Evolutionary conservation across 805 yeast species (phyloP).

Genomic region (Pichia eremophila): DNA sequence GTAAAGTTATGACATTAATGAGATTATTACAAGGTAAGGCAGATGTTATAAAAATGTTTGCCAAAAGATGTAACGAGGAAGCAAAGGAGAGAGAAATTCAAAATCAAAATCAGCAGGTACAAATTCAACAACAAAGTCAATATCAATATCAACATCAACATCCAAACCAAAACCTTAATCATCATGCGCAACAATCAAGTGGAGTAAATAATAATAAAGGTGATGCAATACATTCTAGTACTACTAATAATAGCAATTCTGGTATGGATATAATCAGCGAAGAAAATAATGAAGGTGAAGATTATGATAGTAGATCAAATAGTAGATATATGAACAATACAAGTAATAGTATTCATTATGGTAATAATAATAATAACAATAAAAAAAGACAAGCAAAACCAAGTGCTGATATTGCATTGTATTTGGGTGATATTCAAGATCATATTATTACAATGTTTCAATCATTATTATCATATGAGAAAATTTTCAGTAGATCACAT

Average conservation of each 20-base stretch:
- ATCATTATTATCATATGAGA: slow-evolving; percentile 80
- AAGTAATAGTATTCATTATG: neutral
- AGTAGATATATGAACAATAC: slow-evolving; percentile 2
- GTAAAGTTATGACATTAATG: slow-evolving; percentile 88
- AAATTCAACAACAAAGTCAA: too few species aligned
- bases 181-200: too few species aligned
- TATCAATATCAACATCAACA: too few species aligned
- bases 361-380: slow-evolving; percentile 9
- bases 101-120: neutral
- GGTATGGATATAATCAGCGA: neutral
- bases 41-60: slow-evolving; percentile 92
- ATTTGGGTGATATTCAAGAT: slow-evolving; percentile 93
- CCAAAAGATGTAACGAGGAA: slow-evolving; percentile 85
- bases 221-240: too few species aligned
- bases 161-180: neutral
- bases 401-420: slow-evolving; percentile 83
- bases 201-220: neutral
- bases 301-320: slow-evolving; percentile 6
- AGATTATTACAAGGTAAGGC: slow-evolving; percentile 87
- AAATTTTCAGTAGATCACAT: slow-evolving; percentile 86
- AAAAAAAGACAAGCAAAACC: slow-evolving; percentile 41
- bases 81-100: slow-evolving; percentile 14
- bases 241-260: too few species aligned
- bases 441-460: slow-evolving; percentile 95
- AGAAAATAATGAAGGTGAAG: neutral